Evolutionary conservation across 2,329 filamentous ascomycete genomes (phyloP), one percentile per base, ranked within the genome.

Genomic region (Hymenoscyphus albidus): DNA sequence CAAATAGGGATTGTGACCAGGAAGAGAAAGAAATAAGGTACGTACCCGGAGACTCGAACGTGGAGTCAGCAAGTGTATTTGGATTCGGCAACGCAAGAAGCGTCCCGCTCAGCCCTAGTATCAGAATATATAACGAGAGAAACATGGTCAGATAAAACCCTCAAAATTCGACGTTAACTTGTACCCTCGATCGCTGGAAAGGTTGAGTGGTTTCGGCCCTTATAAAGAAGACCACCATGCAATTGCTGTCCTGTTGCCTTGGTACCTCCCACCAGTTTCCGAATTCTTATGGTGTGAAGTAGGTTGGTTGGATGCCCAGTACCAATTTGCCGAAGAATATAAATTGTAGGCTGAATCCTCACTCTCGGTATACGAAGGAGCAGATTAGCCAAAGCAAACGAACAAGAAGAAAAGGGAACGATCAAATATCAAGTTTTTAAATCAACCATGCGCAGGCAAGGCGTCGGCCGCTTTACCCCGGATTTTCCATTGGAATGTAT

Each of bases 31-130:
- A 22, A 13, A 16, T 31, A 54, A 44, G 7, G 22, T 54, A 63
- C 61, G 27, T 58, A 48, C 55, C 31, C n/a, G 55, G 13, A 22
- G 14, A 10, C n/a, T 16, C 48, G 9, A 18, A 58, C n/a, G 59
- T 61, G 59, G 31, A 39, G 38, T 44, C 16, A 58, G 51, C 61
- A 62, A 48, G 61, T 54, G 48, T 54, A 54, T 54, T 54, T 54
- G 61, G 61, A 42, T 59, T 63, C 55, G 61, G 61, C 22, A 63
- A 40, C 13, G 61, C 61, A 54, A 54, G 10, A 59, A 58, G 55
- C 40, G 61, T 63, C 14, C 61, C 61, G 10, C 40, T 63, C 61
- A 63, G 61, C 61, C 61, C 61, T 63, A 63, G 22, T 27, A 42
- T 32, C 55, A 58, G 27, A 18, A 63, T 27, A 42, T 27, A 58